Percentiles rank a stretch among this genome's conserved stretches.
Conservation (phyloP, 768 basidiomycete species). For the Termitomyces sp. region DNA sequence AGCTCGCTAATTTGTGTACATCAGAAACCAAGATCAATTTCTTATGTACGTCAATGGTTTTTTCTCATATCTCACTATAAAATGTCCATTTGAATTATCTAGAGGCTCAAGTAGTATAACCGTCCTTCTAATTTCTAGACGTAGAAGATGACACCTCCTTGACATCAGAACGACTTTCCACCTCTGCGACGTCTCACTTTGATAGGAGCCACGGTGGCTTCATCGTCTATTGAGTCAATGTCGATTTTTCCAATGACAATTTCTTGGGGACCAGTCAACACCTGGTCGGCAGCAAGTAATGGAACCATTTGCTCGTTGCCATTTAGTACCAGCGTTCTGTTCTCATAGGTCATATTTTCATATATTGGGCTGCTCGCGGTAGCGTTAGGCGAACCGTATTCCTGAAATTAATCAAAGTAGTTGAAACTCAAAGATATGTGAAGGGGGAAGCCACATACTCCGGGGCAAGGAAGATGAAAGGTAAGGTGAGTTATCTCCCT, state of each 20-base stretch:
- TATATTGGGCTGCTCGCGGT: too few relatives aligned
- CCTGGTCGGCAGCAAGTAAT: not conserved
- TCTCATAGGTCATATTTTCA: not conserved
- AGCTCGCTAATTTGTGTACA: too few relatives aligned
- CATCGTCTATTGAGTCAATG: not conserved
- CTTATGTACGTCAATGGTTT: too few relatives aligned
- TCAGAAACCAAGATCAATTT: too few relatives aligned
- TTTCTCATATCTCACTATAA: not conserved
- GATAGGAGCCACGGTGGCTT: not conserved
- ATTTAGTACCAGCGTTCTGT: not conserved
- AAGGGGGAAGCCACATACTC: too few relatives aligned
- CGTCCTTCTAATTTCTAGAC: not conserved
- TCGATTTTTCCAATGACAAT: not conserved
- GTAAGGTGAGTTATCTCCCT: too few relatives aligned
- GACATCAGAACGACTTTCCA: not conserved
- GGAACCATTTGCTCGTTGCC: not conserved
- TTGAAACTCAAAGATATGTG: too few relatives aligned
- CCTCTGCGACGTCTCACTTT: not conserved
- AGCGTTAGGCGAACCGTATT: too few relatives aligned
- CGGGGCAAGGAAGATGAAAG: too few relatives aligned
- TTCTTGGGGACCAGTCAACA: not conserved
- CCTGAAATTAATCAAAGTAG: too few relatives aligned
- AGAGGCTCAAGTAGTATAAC: not conserved
- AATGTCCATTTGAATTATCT: not conserved
- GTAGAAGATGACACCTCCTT: not conserved